Evolutionary conservation across 495 filamentous ascomycete genomes (phyloP).

Genomic region (Neurospora sp.): DNA sequence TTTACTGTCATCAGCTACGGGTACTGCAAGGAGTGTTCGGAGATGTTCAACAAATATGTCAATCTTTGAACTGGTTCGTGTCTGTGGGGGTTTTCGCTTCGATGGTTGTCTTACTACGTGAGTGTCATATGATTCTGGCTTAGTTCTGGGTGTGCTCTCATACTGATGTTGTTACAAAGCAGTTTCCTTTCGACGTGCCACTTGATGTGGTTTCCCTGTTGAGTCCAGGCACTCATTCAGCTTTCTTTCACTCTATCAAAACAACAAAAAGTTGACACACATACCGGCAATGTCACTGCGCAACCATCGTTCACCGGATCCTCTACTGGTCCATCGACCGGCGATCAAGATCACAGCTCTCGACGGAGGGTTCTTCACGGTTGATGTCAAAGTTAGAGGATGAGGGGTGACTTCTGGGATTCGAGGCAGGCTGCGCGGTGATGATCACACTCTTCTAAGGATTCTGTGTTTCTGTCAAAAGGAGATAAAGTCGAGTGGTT

Average conservation of each 20-base stretch:
- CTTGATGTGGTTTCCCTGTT: not conserved
- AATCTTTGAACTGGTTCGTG: not conserved
- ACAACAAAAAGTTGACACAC: not conserved
- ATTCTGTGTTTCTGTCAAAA: not conserved
- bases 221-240: not conserved
- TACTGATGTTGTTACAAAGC: not conserved
- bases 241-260: not conserved
- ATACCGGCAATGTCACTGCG: not conserved
- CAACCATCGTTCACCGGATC: not conserved
- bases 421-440: not conserved
- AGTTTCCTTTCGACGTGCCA: not conserved
- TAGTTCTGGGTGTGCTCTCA: not conserved
- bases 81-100: not conserved
- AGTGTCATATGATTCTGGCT: not conserved
- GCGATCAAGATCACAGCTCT: not conserved
- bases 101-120: not conserved
- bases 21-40: slow-evolving; percentile 6
- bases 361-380: not conserved
- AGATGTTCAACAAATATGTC: not conserved
- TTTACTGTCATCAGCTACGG: slow-evolving; percentile 9
- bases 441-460: not conserved
- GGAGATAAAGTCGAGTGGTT: not conserved
- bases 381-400: not conserved
- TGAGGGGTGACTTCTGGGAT: not conserved
- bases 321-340: not conserved